phyloP scores from a whole-genome alignment of 106 monocot species.

The Allium sativum region DNA sequence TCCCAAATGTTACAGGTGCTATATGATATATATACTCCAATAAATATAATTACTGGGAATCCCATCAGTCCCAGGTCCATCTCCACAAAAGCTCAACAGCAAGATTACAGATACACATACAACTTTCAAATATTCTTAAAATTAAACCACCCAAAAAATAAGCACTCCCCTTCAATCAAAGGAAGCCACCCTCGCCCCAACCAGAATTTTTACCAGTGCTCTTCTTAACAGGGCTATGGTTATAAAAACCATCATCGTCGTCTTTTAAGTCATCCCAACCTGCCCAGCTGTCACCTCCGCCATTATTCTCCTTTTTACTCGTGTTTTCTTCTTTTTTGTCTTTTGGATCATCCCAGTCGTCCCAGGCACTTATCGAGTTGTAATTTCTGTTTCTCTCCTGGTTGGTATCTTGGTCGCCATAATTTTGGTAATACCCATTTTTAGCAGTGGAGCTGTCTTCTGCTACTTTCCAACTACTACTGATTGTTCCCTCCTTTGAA shows the following conservation, averaged over 20 bases:
- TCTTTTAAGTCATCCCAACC: slow-evolving; percentile 41
- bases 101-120: no score
- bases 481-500: slow-evolving; percentile 18
- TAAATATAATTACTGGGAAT: no score
- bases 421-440: slow-evolving; percentile 14
- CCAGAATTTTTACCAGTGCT: slow-evolving; percentile 18
- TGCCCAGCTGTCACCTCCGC: slow-evolving; percentile 46
- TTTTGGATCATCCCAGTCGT: slow-evolving; percentile 8
- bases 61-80: no score
- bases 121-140: no score
- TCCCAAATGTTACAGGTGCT: no score
- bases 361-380: background rate
- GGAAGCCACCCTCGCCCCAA: slow-evolving; percentile 60
- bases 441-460: background rate
- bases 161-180: slow-evolving; percentile 3
- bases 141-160: no score
- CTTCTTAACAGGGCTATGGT: slow-evolving; percentile 21
- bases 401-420: background rate
- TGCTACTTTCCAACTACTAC: slow-evolving; percentile 4
- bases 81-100: no score
- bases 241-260: slow-evolving; percentile 31
- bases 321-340: slow-evolving; percentile 14
- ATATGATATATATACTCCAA: no score
- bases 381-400: background rate
- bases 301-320: slow-evolving; percentile 6